Conservation (phyloP, 192 early-diverging fungal genomes). For the Mortierella claussenii region DNA sequence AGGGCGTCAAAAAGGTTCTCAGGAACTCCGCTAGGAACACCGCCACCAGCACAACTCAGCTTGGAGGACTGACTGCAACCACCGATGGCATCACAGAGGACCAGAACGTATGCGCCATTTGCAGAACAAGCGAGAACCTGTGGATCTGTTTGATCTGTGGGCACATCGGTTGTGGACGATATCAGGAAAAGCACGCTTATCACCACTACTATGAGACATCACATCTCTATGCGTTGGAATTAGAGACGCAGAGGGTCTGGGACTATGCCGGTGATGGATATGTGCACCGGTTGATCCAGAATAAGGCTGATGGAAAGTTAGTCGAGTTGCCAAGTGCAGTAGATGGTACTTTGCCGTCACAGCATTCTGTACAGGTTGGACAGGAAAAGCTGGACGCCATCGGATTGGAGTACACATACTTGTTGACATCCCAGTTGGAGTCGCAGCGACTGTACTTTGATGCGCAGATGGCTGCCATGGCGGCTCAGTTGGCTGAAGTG, state of each 20-base stretch:
- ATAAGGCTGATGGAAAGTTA: constrained; percentile 89
- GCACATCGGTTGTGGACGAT: constrained; percentile 95
- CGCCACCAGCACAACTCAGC: too few species aligned
- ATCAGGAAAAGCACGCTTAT: constrained; percentile 90
- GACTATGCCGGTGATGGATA: constrained; percentile 97
- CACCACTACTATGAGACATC: constrained; percentile 84
- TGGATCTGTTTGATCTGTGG: constrained; percentile 99
- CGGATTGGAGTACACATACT: constrained; percentile 82
- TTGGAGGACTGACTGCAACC: constrained; percentile 12
- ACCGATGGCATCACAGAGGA: constrained; percentile 31
- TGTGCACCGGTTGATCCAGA: constrained; percentile 95
- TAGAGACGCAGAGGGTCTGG: constrained; percentile 98
- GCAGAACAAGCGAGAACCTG: constrained; percentile 79
- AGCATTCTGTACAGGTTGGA: constrained; percentile 39
- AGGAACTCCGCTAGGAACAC: background rate
- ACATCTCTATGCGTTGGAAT: constrained; percentile 92
- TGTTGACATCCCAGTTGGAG: constrained; percentile 87
- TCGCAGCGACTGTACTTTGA: constrained; percentile 91
- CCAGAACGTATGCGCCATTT: constrained; percentile 75
- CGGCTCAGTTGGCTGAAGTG: constrained; percentile 63
- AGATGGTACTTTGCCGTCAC: constrained; percentile 29
- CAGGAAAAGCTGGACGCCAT: constrained; percentile 82
- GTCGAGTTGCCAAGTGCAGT: constrained; percentile 80
- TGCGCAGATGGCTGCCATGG: constrained; percentile 64
- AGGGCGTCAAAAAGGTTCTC: constrained; percentile 28